Percentiles rank a stretch among this genome's conserved stretches.
phyloP scores from a whole-genome alignment of 106 monocot genomes.

The Gastrodia elata region DNA sequence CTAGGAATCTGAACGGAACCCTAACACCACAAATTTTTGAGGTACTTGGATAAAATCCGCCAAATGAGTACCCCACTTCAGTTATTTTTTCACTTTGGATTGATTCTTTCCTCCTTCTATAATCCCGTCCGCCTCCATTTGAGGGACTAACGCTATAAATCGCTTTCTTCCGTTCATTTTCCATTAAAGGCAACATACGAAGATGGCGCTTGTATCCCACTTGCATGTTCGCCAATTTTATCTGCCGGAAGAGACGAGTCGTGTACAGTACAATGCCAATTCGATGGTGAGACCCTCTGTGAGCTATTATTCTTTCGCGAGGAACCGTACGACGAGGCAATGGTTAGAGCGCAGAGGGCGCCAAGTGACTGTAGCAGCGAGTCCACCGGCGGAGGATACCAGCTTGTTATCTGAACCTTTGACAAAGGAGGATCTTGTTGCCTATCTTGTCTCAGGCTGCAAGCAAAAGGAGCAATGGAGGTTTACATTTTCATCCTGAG shows the following conservation, averaged over 20 bases:
- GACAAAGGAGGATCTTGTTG: slow-evolving; percentile 85
- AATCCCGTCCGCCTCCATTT: background rate
- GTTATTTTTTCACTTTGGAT: too few species aligned
- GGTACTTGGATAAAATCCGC: too few species aligned
- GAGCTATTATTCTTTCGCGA: slow-evolving; percentile 7
- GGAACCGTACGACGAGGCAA: slow-evolving; percentile 18
- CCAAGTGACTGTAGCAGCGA: slow-evolving; percentile 49
- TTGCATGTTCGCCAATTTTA: slow-evolving; percentile 8
- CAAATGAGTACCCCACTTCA: too few species aligned
- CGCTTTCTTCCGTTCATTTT: background rate
- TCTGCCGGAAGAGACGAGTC: slow-evolving; percentile 5
- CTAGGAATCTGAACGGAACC: too few species aligned
- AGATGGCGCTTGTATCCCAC: slow-evolving; percentile 32
- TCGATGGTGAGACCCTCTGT: slow-evolving; percentile 1
- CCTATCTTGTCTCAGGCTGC: slow-evolving; percentile 77
- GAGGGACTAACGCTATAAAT: background rate
- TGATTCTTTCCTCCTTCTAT: background rate
- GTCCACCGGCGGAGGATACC: slow-evolving; percentile 79
- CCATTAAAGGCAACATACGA: background rate
- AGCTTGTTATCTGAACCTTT: slow-evolving; percentile 63
- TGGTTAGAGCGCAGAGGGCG: slow-evolving; percentile 14
- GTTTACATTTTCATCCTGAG: slow-evolving; percentile 16
- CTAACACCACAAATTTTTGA: too few species aligned
- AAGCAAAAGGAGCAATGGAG: slow-evolving; percentile 89
- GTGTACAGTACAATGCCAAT: slow-evolving; percentile 11